A percentile compares a stretch with the other conserved stretches of the same genome.
phyloP scores from a whole-genome alignment of 768 basidiomycete genomes.

The Butyriboletus loyo region DNA sequence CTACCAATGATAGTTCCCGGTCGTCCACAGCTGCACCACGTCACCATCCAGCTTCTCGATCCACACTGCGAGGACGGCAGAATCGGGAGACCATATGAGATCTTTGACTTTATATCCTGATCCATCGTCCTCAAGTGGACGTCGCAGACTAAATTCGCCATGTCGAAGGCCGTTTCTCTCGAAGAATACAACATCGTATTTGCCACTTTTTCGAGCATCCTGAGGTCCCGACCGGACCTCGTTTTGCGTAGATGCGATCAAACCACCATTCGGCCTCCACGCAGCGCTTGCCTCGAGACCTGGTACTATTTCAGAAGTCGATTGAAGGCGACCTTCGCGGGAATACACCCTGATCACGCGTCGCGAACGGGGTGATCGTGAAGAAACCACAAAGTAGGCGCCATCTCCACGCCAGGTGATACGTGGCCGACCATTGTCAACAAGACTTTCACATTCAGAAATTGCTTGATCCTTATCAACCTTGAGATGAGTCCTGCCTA shows the following conservation, averaged over 20 bases:
- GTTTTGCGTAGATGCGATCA: slow-evolving; percentile 79
- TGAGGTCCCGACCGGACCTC: slow-evolving; percentile 72
- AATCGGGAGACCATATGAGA: slow-evolving; percentile 85
- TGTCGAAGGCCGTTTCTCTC: slow-evolving; percentile 93
- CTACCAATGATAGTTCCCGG: slow-evolving; percentile 92
- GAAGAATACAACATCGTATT: slow-evolving; percentile 89
- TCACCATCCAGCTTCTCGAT: slow-evolving; percentile 66
- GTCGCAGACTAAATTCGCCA: slow-evolving; percentile 75
- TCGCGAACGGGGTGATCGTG: slow-evolving; percentile 46
- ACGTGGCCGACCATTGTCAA: slow-evolving; percentile 68
- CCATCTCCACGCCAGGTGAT: slow-evolving; percentile 96
- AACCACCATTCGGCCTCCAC: slow-evolving; percentile 88
- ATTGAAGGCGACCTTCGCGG: slow-evolving; percentile 61
- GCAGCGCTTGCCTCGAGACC: slow-evolving; percentile 77
- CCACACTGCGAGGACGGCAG: slow-evolving; percentile 83
- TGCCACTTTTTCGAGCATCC: slow-evolving; percentile 59
- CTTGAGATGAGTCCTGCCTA: slow-evolving; percentile 64
- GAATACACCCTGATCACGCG: slow-evolving; percentile 33
- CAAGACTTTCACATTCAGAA: slow-evolving; percentile 52
- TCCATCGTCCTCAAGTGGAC: slow-evolving; percentile 30
- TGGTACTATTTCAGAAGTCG: slow-evolving; percentile 79
- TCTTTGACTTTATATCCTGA: slow-evolving; percentile 77
- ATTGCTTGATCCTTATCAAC: slow-evolving; percentile 52
- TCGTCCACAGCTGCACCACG: slow-evolving; percentile 92
- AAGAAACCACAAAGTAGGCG: slow-evolving; percentile 81